These are phyloP conservation scores for Saccharomyces hybrid DNA, from an alignment of 1,139 yeast genomes.

Conservation along the genomic window DNA sequence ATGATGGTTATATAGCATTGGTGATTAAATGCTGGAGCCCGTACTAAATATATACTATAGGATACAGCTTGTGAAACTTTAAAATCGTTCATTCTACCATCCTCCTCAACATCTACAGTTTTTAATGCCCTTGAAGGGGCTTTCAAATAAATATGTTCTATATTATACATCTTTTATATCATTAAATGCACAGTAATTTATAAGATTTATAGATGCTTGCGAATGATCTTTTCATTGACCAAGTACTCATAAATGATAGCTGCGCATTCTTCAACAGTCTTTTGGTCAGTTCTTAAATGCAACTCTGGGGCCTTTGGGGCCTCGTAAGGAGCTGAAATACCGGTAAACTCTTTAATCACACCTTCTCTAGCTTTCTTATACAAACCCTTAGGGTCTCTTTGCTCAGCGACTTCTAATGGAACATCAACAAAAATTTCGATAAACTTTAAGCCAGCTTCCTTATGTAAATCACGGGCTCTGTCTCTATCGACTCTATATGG, in stretches of 20 bases:
- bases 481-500: conserved; percentile 84
- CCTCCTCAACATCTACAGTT: not conserved
- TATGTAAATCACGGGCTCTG: conserved; percentile 77
- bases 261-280: conserved; percentile 75
- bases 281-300: conserved; percentile 66
- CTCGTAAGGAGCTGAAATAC: conserved; percentile 93
- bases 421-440: conserved; percentile 89
- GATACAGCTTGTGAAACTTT: no score
- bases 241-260: conserved; percentile 64
- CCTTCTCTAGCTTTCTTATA: conserved; percentile 97
- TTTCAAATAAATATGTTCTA: not conserved
- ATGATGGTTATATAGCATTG: not conserved
- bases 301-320: conserved; percentile 82
- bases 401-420: conserved; percentile 87
- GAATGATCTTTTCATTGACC: conserved; percentile 41
- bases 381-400: conserved; percentile 94
- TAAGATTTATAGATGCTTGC: not conserved
- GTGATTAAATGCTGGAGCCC: not conserved
- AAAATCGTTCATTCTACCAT: not conserved
- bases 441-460: conserved; percentile 67
- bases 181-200: not conserved
- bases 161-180: not conserved
- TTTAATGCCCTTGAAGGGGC: not conserved
- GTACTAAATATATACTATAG: no score
- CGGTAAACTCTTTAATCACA: conserved; percentile 87